A percentile compares a stretch with the other conserved stretches of the same genome.
These are phyloP conservation scores for Eucalyptus shirleyi DNA, from an alignment of 345 rosid genomes.

Conservation along the genomic window DNA sequence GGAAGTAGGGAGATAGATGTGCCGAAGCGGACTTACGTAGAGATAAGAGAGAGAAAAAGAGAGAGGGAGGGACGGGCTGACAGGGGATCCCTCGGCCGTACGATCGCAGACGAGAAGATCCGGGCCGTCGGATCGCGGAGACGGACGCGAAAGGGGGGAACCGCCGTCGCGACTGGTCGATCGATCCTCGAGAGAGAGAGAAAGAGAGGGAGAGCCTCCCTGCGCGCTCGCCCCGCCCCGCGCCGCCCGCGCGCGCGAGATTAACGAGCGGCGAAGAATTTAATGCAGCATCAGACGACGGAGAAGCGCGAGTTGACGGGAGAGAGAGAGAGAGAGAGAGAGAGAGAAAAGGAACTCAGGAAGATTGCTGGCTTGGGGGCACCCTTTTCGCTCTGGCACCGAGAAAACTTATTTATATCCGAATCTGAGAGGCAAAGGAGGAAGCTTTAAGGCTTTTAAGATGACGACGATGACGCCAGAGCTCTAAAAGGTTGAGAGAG, in stretches of 20 bases:
- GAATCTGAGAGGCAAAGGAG: neutral
- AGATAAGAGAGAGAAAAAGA: neutral
- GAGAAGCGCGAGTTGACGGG: neutral
- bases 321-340: neutral
- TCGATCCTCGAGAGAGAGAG: neutral
- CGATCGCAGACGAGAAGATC: slow-evolving; percentile 22
- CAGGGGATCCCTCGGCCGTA: slow-evolving; percentile 16
- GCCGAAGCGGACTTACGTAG: neutral
- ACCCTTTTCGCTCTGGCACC: neutral
- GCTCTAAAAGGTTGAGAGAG: neutral
- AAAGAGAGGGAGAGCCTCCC: neutral
- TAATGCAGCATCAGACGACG: neutral
- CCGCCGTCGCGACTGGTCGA: neutral
- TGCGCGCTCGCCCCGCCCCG: neutral
- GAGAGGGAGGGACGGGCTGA: neutral
- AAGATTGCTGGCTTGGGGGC: neutral
- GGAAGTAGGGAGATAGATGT: slow-evolving; percentile 8
- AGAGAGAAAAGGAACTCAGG: neutral
- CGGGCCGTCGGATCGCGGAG: slow-evolving; percentile 13
- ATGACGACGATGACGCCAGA: neutral
- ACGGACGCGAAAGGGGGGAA: neutral
- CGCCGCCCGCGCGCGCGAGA: neutral
- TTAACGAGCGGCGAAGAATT: neutral
- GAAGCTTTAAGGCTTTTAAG: neutral
- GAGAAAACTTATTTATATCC: neutral